A percentile compares a stretch with the other conserved stretches of the same genome.
phyloP scores from a whole-genome alignment of 2,329 filamentous ascomycete species.

The Neofusicoccum parvum region DNA sequence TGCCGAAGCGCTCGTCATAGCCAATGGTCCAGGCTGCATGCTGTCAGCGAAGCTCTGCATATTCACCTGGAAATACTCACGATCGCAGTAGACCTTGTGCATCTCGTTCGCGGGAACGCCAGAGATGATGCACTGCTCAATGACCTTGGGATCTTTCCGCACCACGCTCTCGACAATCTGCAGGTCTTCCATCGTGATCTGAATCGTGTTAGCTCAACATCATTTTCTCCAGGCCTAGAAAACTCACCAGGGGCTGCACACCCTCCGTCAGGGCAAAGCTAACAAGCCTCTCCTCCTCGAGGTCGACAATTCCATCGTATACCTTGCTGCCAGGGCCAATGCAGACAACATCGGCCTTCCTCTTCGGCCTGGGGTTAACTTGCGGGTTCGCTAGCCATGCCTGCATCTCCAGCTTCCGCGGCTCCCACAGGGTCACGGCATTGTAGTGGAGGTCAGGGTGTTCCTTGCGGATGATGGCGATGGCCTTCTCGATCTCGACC shows the following conservation, averaged over 20 bases:
- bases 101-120: conserved; percentile 82
- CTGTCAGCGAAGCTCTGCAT: conserved; percentile 21
- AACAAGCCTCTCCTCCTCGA: conserved; percentile 66
- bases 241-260: conserved; percentile 74
- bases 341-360: conserved; percentile 80
- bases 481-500: conserved; percentile 72
- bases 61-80: conserved; percentile 44
- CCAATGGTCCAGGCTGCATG: conserved; percentile 83
- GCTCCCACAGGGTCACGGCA: conserved; percentile 81
- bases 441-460: conserved; percentile 79
- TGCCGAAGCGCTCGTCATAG: conserved; percentile 88
- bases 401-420: conserved; percentile 81
- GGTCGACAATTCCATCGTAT: conserved; percentile 78
- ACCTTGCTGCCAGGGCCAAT: conserved; percentile 79
- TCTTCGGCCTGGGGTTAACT: conserved; percentile 62
- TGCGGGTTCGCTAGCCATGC: conserved; percentile 72
- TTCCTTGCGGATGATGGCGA: conserved; percentile 68
- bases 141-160: conserved; percentile 79
- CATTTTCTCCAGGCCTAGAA: background rate
- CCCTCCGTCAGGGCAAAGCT: conserved; percentile 76
- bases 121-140: conserved; percentile 83
- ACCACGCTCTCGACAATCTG: conserved; percentile 75
- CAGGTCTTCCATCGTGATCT: conserved; percentile 91
- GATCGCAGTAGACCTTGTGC: conserved; percentile 95
- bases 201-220: conserved; percentile 12